Evolutionary conservation across 345 rosid species (phyloP).

Genomic region (Rhodamnia rubescens): DNA sequence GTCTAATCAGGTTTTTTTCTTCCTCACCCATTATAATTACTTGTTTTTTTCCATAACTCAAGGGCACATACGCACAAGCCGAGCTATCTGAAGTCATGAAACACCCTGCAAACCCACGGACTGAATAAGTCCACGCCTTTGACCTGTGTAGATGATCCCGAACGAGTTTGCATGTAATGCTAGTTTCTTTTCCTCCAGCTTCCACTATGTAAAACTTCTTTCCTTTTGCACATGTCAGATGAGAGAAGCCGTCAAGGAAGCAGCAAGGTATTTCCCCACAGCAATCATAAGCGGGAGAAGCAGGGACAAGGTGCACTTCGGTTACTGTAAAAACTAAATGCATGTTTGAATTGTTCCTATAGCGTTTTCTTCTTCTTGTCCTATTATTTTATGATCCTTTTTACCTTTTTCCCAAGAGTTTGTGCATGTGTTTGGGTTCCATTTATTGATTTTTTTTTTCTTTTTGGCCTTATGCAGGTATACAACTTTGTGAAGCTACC

Average conservation of each 20-base stretch:
- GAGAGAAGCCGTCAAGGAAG: conserved; percentile 67
- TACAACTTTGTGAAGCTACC: conserved; percentile 68
- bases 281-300: conserved; percentile 95
- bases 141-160: neutral
- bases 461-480: conserved; percentile 28
- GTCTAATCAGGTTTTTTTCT: conserved; percentile 51
- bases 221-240: conserved; percentile 28
- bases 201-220: neutral
- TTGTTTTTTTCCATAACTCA: neutral
- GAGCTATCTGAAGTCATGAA: neutral
- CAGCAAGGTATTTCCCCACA: conserved; percentile 65
- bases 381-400: neutral
- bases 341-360: neutral
- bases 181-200: neutral
- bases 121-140: neutral
- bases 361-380: neutral
- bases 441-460: neutral
- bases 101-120: neutral
- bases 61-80: neutral
- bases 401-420: neutral
- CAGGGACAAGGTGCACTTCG: conserved; percentile 69
- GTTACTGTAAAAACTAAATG: neutral
- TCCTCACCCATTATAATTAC: neutral
- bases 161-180: neutral
- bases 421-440: neutral